phyloP scores from a whole-genome alignment of 257 asterid species.

The Nicotiana tomentosiformis region DNA sequence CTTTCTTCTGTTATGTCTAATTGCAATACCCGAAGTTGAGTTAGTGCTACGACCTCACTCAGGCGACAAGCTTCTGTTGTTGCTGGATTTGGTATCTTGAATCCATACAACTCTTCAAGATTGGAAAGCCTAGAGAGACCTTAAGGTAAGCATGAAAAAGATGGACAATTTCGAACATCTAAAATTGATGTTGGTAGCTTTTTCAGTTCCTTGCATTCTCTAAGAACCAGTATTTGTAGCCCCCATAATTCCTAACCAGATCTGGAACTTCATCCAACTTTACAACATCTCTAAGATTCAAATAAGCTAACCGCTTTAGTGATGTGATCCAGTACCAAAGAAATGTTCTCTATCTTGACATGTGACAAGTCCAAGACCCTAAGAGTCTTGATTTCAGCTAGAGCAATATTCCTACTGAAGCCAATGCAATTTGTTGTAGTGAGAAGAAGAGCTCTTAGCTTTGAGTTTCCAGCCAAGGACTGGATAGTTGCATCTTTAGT shows the following conservation, averaged over 20 bases:
- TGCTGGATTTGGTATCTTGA: conserved; percentile 9
- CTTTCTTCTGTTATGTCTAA: conserved; percentile 22
- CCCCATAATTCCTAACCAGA: conserved; percentile 19
- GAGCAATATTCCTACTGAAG: too few species aligned
- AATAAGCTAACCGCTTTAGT: conserved; percentile 20
- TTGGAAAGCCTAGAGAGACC: conserved; percentile 11
- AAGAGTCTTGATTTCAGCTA: conserved; percentile 19
- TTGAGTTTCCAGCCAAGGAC: conserved; percentile 9
- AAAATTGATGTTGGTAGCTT: conserved; percentile 15
- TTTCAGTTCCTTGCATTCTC: conserved; percentile 13
- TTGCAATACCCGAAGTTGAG: conserved; percentile 22
- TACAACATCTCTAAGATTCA: conserved; percentile 19
- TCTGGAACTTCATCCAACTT: conserved; percentile 9
- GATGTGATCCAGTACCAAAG: conserved; percentile 30
- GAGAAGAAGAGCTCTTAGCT: conserved; percentile 23
- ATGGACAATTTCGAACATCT: conserved; percentile 25
- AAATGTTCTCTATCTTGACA: conserved; percentile 8
- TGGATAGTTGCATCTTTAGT: conserved; percentile 12
- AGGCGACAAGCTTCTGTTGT: conserved; percentile 12
- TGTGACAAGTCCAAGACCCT: conserved; percentile 28
- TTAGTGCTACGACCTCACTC: conserved; percentile 9
- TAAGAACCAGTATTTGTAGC: conserved; percentile 21
- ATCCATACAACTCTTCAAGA: conserved; percentile 27
- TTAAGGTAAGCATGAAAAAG: conserved; percentile 10
- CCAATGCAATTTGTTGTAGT: background rate